Base-by-base conservation (phyloP, 75 land plant species). In the Pseudotsuga menziesii region DNA sequence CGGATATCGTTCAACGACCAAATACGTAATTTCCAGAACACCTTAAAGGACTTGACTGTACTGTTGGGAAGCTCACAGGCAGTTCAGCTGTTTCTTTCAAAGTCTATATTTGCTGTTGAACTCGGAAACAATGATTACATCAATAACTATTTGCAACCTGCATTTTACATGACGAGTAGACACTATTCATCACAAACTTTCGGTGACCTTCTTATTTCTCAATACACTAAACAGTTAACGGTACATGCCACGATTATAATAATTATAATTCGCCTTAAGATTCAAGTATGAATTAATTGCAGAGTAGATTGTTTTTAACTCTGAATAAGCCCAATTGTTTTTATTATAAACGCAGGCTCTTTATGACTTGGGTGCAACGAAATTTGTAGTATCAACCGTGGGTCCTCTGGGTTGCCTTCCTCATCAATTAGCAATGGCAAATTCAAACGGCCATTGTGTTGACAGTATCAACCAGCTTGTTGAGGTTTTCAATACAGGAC, bases 351-450 rank as follows among this genome's bases (percentile, higher is more conserved):
- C 60, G 66, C 83, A 96, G 99, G 83, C 76, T 2, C 74, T 97
- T 12, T 94, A 97, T 85, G 83, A 84, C 35, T 77, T 97, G 59
- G 99, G 99, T 19, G 99, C 93, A 2, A 74, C 98, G 67, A 92
- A 84, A 73, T 82, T 97, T 57, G 80, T 85, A 13, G 54, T 97
- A 3, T 80, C 89, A 0, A 80, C 86, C 8, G 55, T 97, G 54
- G 99, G 99, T 16, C 78, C 91, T 14, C 75, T 97, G 74, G 98
- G 92, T 2, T 97, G 99, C 82, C 17, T 67, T 67, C 71, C 71
- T 67, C 44, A 67, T 3, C 44, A 67, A 8, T 19, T 67, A 16
- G 70, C 70, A n/a, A 67, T 67, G 2, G 20, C 48, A 67, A 67
- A 17, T 41, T 14, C 71, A 39, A 67, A 67, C 7, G 71, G 71